Evolutionary conservation across 192 early-diverging fungal genomes (phyloP).

Genomic region (Chytriomyces sp.): DNA sequence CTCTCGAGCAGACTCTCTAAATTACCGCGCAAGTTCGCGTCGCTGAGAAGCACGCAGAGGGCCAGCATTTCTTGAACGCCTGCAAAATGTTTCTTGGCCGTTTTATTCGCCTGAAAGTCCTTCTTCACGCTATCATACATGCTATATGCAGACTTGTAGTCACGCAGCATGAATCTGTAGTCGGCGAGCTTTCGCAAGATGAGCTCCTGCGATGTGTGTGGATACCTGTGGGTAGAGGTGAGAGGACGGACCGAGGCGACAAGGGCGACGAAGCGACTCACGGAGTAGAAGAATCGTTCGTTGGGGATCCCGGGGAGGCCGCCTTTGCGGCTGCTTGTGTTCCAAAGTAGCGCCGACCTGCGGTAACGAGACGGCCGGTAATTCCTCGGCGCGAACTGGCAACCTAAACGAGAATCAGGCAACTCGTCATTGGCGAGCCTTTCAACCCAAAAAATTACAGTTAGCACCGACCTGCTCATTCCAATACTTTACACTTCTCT

Average conservation of each 20-base stretch:
- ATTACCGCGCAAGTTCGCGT: slow-evolving; percentile 30
- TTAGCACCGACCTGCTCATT: slow-evolving; percentile 77
- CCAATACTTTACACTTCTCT: slow-evolving; percentile 79
- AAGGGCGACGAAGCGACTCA: neutral
- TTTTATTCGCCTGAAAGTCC: slow-evolving; percentile 75
- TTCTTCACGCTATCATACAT: slow-evolving; percentile 88
- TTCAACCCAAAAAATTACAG: too few relatives aligned
- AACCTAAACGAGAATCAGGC: slow-evolving; percentile 54
- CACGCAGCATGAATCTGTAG: slow-evolving; percentile 95
- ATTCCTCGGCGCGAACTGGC: slow-evolving; percentile 84
- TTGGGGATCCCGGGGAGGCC: neutral
- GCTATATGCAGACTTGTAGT: slow-evolving; percentile 84
- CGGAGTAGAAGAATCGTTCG: slow-evolving; percentile 10
- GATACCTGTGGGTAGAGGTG: slow-evolving; percentile 32
- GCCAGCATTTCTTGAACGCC: slow-evolving; percentile 85
- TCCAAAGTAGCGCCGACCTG: slow-evolving; percentile 83
- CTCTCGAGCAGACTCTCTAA: slow-evolving; percentile 36
- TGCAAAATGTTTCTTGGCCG: slow-evolving; percentile 46
- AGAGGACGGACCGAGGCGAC: too few relatives aligned
- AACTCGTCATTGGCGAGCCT: neutral
- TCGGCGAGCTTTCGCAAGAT: slow-evolving; percentile 91
- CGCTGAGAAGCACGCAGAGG: slow-evolving; percentile 72
- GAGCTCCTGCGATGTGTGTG: slow-evolving; percentile 79
- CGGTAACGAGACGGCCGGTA: slow-evolving; percentile 85
- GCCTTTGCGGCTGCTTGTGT: slow-evolving; percentile 33